These are phyloP conservation scores for Xylaria flabelliformis DNA, from an alignment of 495 filamentous ascomycete genomes.

Conservation along the genomic window DNA sequence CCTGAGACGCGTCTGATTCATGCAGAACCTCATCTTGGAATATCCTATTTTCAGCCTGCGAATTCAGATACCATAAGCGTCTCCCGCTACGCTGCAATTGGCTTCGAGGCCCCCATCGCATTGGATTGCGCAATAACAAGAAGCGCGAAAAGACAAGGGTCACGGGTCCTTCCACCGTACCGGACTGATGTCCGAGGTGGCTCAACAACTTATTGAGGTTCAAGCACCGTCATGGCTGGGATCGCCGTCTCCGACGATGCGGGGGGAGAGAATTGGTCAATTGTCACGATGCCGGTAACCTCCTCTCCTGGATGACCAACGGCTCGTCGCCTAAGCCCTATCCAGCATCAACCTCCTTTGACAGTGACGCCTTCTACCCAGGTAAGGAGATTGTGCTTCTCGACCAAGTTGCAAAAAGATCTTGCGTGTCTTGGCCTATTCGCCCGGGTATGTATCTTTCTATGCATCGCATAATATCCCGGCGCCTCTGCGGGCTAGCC, in stretches of 20 bases:
- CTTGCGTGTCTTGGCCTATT: conserved; percentile 11
- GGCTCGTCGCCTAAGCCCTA: conserved; percentile 1
- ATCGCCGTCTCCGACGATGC: conserved; percentile 30
- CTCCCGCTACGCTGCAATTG: conserved; percentile 36
- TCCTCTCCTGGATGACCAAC: conserved; percentile 12
- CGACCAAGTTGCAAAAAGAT: conserved; percentile 3
- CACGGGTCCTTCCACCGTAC: conserved; percentile 31
- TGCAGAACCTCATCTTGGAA: conserved; percentile 45
- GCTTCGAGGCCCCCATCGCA: conserved; percentile 45
- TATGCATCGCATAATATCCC: conserved; percentile 13
- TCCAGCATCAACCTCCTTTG: conserved; percentile 14
- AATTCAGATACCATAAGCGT: conserved; percentile 37
- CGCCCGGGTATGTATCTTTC: not conserved
- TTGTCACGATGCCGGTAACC: conserved; percentile 20
- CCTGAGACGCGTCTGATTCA: conserved; percentile 56
- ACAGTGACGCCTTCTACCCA: not conserved
- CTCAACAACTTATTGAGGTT: conserved; percentile 16
- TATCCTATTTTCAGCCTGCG: conserved; percentile 35
- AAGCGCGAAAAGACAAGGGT: conserved; percentile 39
- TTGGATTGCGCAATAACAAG: conserved; percentile 56
- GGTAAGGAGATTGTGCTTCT: conserved; percentile 3
- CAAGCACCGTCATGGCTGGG: conserved; percentile 11
- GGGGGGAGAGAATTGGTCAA: not conserved
- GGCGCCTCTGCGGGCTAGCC: conserved; percentile 19
- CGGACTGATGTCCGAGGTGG: conserved; percentile 31